A percentile compares a stretch with the other conserved stretches of the same genome.
Evolutionary conservation across 2,329 filamentous ascomycete genomes (phyloP).

Genomic region (Fusarium euwallaceae): DNA sequence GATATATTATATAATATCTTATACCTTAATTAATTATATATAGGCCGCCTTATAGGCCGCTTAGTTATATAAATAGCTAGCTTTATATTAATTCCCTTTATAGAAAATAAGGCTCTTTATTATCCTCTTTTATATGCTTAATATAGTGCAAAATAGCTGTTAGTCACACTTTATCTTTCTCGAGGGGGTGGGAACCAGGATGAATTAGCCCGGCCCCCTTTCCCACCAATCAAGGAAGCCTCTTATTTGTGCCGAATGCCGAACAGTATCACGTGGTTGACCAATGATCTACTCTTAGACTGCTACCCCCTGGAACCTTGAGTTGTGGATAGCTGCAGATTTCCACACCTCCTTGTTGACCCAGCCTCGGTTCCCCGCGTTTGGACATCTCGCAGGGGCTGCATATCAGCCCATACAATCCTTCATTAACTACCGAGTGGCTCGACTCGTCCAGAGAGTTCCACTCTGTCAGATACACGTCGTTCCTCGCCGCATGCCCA

Average conservation of each 20-base stretch:
- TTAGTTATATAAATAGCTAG: too few relatives aligned
- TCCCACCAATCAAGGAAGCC: not conserved
- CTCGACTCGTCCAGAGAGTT: not conserved
- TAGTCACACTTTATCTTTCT: not conserved
- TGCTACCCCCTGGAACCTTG: not conserved
- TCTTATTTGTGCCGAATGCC: not conserved
- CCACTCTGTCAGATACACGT: not conserved
- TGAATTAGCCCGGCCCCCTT: not conserved
- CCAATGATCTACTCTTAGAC: not conserved
- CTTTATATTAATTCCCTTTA: too few relatives aligned
- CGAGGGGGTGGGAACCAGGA: not conserved
- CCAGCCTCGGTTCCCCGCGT: not conserved
- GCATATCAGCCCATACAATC: not conserved
- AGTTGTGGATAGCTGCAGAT: not conserved
- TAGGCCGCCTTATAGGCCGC: too few relatives aligned
- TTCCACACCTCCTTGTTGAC: not conserved
- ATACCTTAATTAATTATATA: too few relatives aligned
- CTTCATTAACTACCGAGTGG: not conserved
- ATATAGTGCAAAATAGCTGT: too few relatives aligned
- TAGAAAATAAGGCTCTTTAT: too few relatives aligned
- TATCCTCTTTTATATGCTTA: too few relatives aligned
- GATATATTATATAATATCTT: too few relatives aligned
- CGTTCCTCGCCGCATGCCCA: not conserved
- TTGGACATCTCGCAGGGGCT: not conserved
- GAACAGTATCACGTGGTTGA: not conserved